A percentile compares a stretch with the other conserved stretches of the same genome.
phyloP scores from a whole-genome alignment of 768 basidiomycete genomes.

The Psilocybe cyanescens region DNA sequence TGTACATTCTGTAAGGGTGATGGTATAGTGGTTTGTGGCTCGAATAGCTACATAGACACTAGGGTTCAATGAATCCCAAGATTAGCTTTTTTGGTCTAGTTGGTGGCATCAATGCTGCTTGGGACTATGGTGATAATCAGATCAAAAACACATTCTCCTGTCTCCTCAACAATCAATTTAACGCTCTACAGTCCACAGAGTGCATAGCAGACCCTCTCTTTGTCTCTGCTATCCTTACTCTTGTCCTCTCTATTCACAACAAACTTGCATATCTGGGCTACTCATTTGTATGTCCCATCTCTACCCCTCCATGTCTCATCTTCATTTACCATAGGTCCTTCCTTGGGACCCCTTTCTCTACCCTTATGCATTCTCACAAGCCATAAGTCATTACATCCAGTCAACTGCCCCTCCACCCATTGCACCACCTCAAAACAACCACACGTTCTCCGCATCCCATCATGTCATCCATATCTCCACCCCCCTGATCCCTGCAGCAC shows the following conservation, averaged over 20 bases:
- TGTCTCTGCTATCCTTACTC: conserved; percentile 70
- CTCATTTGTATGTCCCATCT: conserved; percentile 4
- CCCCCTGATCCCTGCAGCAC: conserved; percentile 23
- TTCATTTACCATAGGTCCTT: conserved; percentile 30
- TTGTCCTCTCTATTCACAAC: conserved; percentile 70
- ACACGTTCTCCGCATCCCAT: conserved; percentile 21
- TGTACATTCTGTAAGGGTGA: no score
- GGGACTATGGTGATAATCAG: no score
- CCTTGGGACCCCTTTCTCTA: conserved; percentile 84
- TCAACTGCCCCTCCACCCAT: conserved; percentile 22
- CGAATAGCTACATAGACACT: no score
- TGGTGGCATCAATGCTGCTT: no score
- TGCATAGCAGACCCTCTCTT: conserved; percentile 74
- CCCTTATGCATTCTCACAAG: conserved; percentile 57
- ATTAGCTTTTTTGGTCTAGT: no score
- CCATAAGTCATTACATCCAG: conserved; percentile 44
- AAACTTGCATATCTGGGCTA: conserved; percentile 65
- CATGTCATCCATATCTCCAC: conserved; percentile 17
- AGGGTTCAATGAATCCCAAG: no score
- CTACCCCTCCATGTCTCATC: conserved; percentile 4
- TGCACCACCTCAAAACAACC: conserved; percentile 20
- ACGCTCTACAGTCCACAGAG: conserved; percentile 60
- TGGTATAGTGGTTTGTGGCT: no score
- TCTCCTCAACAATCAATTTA: conserved; percentile 1
- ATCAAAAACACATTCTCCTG: not conserved